phyloP scores from a whole-genome alignment of 306 rosid genomes.

The Sicyos edulis region DNA sequence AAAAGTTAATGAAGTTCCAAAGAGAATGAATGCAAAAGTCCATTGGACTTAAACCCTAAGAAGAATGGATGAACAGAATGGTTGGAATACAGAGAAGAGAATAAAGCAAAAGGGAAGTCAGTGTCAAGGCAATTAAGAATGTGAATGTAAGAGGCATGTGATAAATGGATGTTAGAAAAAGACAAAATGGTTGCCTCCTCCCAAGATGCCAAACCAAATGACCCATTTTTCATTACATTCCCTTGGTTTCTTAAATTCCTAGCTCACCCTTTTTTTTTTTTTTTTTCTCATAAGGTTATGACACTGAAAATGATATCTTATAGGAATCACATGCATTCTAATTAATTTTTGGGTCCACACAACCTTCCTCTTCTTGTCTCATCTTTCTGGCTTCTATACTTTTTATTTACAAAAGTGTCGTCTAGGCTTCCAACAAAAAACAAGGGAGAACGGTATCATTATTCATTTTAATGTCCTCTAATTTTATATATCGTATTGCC shows the following conservation, averaged over 20 bases:
- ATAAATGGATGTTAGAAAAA: neutral
- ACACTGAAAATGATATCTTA: conserved; percentile 15
- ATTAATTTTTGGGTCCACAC: conserved; percentile 4
- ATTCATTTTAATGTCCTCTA: too few relatives aligned
- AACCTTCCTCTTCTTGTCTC: neutral
- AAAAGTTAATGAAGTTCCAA: too few relatives aligned
- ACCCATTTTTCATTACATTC: conserved; percentile 10
- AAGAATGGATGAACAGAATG: neutral
- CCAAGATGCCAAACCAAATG: conserved; percentile 3
- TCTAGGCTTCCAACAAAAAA: too few relatives aligned
- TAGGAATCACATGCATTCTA: conserved; percentile 9
- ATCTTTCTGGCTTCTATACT: neutral
- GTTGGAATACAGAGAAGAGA: neutral
- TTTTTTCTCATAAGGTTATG: neutral
- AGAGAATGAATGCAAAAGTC: too few relatives aligned
- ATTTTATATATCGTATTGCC: too few relatives aligned
- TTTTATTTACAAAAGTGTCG: neutral
- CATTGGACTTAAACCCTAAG: neutral
- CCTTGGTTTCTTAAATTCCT: neutral
- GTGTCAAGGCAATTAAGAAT: neutral
- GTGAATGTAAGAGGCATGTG: neutral
- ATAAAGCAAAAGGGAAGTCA: neutral
- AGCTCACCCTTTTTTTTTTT: neutral
- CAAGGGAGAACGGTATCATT: too few relatives aligned
- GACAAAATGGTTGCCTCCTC: neutral